Percentiles rank a stretch among this genome's conserved stretches.
phyloP scores from a whole-genome alignment of 768 basidiomycete genomes.

The Xerocomus spinulosus region DNA sequence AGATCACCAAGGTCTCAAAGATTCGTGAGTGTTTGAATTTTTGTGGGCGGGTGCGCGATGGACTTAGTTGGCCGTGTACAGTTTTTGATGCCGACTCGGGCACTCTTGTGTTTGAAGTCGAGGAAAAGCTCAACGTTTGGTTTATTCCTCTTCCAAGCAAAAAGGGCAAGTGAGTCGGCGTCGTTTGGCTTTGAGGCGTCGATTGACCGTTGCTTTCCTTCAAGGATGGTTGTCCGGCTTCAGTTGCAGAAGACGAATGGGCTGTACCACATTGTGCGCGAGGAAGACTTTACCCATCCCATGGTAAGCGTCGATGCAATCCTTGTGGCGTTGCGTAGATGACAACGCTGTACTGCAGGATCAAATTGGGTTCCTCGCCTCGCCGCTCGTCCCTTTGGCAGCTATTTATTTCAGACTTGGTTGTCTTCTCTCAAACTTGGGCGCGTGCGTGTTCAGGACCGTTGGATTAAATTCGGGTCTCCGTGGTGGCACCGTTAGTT shows the following conservation, averaged over 20 bases:
- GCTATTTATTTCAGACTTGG: constrained; percentile 14
- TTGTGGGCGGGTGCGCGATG: too few species aligned
- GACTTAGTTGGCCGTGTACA: too few species aligned
- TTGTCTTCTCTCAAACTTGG: constrained; percentile 21
- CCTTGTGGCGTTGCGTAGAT: background rate
- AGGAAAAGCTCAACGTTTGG: constrained; percentile 33
- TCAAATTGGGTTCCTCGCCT: constrained; percentile 18
- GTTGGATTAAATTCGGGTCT: constrained; percentile 23
- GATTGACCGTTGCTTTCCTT: background rate
- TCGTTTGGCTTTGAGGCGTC: background rate
- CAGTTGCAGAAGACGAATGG: constrained; percentile 43
- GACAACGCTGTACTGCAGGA: constrained; percentile 13
- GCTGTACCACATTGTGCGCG: constrained; percentile 43
- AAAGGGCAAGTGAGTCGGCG: constrained; percentile 40
- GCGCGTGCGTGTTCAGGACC: constrained; percentile 17
- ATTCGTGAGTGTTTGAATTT: constrained; percentile 37
- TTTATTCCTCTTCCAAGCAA: constrained; percentile 50
- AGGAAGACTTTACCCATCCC: constrained; percentile 59
- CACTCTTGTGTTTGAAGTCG: constrained; percentile 47
- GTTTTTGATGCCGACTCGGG: constrained; percentile 45
- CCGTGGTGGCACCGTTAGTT: constrained; percentile 11
- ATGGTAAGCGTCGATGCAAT: constrained; percentile 31
- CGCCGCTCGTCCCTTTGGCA: constrained; percentile 18
- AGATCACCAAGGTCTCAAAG: constrained; percentile 36
- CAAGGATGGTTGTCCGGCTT: constrained; percentile 46